Evolutionary conservation across 192 early-diverging fungal genomes (phyloP).

Genomic region (Rhizoclosmatium globosum): DNA sequence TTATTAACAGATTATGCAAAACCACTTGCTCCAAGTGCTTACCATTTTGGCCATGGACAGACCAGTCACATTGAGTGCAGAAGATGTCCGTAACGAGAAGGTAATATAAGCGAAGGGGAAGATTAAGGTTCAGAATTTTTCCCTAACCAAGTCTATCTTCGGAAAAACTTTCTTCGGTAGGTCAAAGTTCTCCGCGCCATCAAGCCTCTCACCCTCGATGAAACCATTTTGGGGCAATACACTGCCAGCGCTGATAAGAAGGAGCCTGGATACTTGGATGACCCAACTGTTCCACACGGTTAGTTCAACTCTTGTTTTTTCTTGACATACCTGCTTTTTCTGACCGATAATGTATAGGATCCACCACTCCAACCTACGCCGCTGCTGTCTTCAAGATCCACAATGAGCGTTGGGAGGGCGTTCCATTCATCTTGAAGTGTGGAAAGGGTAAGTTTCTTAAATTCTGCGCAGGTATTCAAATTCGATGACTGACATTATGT

Average conservation of each 20-base stretch:
- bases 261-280: slow-evolving; percentile 93
- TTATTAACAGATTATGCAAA: slow-evolving; percentile 54
- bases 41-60: slow-evolving; percentile 95
- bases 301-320: not conserved
- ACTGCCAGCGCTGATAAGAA: slow-evolving; percentile 76
- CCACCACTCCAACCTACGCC: slow-evolving; percentile 91
- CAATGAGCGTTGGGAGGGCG: slow-evolving; percentile 95
- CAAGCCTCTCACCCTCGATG: slow-evolving; percentile 74
- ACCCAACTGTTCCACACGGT: slow-evolving; percentile 82
- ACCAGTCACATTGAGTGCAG: slow-evolving; percentile 84
- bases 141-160: not conserved
- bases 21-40: slow-evolving; percentile 92
- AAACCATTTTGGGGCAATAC: slow-evolving; percentile 94
- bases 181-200: slow-evolving; percentile 89
- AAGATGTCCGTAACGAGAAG: slow-evolving; percentile 97
- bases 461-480: slow-evolving; percentile 8
- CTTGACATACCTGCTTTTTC: not conserved
- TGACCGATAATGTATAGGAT: slow-evolving; percentile 45
- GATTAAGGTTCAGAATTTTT: not conserved
- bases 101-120: slow-evolving; percentile 18
- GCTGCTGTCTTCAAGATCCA: slow-evolving; percentile 87
- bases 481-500: not conserved
- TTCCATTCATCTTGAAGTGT: slow-evolving; percentile 80
- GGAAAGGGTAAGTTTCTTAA: slow-evolving; percentile 57
- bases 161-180: not conserved